A percentile compares a stretch with the other conserved stretches of the same genome.
Conservation (phyloP, 1,284 basidiomycete genomes). For the Microbotryum saponariae region DNA sequence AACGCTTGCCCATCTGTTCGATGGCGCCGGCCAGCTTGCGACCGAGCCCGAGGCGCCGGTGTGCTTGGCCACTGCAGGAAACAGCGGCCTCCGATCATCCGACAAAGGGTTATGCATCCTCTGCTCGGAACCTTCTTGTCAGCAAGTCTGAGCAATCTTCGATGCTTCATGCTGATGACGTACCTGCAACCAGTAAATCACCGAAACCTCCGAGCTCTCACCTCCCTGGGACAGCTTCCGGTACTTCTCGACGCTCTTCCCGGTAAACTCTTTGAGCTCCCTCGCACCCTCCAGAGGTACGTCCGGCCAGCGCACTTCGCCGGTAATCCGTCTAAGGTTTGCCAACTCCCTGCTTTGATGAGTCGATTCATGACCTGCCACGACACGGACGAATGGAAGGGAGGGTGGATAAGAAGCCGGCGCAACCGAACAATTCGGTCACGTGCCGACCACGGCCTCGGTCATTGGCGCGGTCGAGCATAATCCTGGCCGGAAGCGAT, state of each 20-base stretch:
- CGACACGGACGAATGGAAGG: neutral
- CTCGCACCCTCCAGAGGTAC: conserved; percentile 8
- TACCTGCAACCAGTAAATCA: conserved; percentile 12
- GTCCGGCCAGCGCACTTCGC: conserved; percentile 11
- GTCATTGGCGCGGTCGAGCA: too few relatives aligned
- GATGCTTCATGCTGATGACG: neutral
- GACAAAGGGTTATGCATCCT: conserved; percentile 7
- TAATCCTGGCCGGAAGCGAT: too few relatives aligned
- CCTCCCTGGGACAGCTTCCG: conserved; percentile 2
- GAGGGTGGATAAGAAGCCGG: too few relatives aligned
- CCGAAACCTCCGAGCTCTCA: conserved; percentile 9
- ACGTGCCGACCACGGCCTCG: too few relatives aligned
- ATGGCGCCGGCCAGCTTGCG: conserved; percentile 4
- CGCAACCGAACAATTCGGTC: too few relatives aligned
- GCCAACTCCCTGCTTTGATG: conserved; percentile 5
- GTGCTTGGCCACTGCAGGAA: conserved; percentile 3
- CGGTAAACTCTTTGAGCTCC: conserved; percentile 5
- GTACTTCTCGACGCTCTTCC: conserved; percentile 2
- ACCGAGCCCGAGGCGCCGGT: conserved; percentile 8
- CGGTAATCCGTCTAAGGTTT: conserved; percentile 6
- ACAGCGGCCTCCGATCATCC: neutral
- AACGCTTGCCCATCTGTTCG: conserved; percentile 5
- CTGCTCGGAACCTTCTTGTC: neutral
- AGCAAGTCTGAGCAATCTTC: neutral
- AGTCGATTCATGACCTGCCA: conserved; percentile 13